These are phyloP conservation scores for Bruguiera gymnorhiza DNA, from an alignment of 345 rosid species.

Conservation along the genomic window DNA sequence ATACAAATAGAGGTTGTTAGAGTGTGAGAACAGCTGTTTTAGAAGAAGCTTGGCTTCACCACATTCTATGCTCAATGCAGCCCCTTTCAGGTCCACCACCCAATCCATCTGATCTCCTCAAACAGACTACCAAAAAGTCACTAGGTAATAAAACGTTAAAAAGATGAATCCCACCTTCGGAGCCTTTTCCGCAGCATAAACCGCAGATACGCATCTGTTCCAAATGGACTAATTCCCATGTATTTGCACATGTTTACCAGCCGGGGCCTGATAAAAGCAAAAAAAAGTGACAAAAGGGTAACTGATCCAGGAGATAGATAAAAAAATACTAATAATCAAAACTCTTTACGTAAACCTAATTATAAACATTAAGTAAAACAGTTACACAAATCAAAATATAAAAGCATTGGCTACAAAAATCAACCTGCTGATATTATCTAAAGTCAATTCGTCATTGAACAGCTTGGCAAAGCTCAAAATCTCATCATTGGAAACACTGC, in stretches of 20 bases:
- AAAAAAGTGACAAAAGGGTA: neutral
- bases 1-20: neutral
- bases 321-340: too few relatives aligned
- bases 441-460: constrained; percentile 90
- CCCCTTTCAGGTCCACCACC: neutral
- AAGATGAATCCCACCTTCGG: constrained; percentile 56
- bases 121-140: neutral
- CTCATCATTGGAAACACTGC: constrained; percentile 84
- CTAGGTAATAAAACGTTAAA: neutral
- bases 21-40: neutral
- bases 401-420: neutral
- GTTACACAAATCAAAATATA: neutral
- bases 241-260: constrained; percentile 95
- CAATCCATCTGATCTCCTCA: neutral
- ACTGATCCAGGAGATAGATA: neutral
- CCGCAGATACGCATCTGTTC: constrained; percentile 93
- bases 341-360: too few relatives aligned
- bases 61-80: neutral
- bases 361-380: neutral
- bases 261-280: constrained; percentile 56
- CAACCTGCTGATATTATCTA: constrained; percentile 96
- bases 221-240: constrained; percentile 94
- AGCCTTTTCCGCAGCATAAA: constrained; percentile 89
- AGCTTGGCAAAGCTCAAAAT: constrained; percentile 93
- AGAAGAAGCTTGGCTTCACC: neutral